A percentile compares a stretch with the other conserved stretches of the same genome.
Conservation (phyloP, 441 rosid genomes). For the Theobroma grandiflorum region DNA sequence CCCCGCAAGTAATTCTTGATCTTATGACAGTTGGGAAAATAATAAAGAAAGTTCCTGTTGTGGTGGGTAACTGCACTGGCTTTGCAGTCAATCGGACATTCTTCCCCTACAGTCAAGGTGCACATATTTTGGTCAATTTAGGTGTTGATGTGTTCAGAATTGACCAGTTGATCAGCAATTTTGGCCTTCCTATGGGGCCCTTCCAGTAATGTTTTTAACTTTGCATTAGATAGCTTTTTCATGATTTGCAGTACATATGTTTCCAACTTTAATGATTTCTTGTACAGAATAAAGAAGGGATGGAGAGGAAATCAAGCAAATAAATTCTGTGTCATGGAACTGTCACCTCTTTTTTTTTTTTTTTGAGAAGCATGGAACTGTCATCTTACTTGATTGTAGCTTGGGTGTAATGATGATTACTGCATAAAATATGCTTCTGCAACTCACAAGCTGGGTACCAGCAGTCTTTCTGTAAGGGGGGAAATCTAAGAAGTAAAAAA, state of each 20-base stretch:
- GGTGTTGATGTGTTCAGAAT: constrained; percentile 94
- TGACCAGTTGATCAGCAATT: constrained; percentile 75
- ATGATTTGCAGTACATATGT: constrained; percentile 20
- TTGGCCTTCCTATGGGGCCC: constrained; percentile 96
- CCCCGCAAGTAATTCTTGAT: constrained; percentile 90
- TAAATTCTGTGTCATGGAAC: background rate
- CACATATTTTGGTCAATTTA: constrained; percentile 70
- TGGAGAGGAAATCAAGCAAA: background rate
- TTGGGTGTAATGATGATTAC: background rate
- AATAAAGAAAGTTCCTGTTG: constrained; percentile 95
- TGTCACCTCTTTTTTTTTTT: no score
- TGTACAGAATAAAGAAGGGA: background rate
- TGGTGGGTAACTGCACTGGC: constrained; percentile 94
- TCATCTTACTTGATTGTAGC: constrained; percentile 17
- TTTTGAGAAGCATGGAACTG: background rate
- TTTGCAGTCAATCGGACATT: constrained; percentile 95
- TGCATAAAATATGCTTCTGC: background rate
- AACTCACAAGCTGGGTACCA: background rate
- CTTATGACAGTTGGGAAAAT: constrained; percentile 85
- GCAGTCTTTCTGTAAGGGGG: background rate
- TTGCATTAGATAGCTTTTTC: constrained; percentile 21
- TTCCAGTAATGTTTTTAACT: constrained; percentile 73
- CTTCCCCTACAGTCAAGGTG: constrained; percentile 84
- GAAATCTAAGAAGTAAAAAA: background rate
- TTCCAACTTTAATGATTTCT: constrained; percentile 4